These are phyloP conservation scores for Ulota crispa DNA, from an alignment of 225 moss, liverwort and hornwort species.

Conservation along the genomic window DNA sequence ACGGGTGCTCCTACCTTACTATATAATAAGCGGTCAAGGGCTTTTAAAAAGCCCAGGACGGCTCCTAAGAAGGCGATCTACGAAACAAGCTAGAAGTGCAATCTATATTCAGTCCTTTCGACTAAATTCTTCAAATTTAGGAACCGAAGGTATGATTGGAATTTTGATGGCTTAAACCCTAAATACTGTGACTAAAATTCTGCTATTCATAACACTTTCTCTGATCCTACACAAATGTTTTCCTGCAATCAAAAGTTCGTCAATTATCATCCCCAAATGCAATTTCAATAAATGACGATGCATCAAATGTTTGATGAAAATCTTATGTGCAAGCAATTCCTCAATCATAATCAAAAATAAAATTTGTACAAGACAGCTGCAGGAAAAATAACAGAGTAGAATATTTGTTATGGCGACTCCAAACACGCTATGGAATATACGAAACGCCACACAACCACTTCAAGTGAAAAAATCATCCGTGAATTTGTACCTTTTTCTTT, in stretches of 20 bases:
- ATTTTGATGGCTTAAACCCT: slow-evolving; percentile 1
- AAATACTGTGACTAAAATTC: not conserved
- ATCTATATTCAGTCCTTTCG: not conserved
- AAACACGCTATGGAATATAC: not conserved
- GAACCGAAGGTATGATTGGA: not conserved
- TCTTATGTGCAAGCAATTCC: not conserved
- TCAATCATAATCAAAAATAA: not conserved
- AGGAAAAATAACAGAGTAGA: not conserved
- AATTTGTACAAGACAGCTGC: not conserved
- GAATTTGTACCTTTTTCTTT: slow-evolving; percentile 53
- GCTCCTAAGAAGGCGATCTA: not conserved
- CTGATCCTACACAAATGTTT: not conserved
- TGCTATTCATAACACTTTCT: not conserved
- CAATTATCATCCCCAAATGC: not conserved
- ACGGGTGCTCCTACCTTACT: no score
- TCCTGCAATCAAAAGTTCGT: not conserved
- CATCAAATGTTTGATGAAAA: not conserved
- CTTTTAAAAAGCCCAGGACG: not conserved
- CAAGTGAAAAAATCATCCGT: not conserved
- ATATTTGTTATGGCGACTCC: not conserved
- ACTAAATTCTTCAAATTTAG: not conserved
- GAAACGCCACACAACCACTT: not conserved
- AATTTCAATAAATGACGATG: not conserved
- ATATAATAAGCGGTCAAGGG: not conserved
- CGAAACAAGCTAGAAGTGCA: not conserved